A percentile compares a stretch with the other conserved stretches of the same genome.
phyloP scores from a whole-genome alignment of 2,329 filamentous ascomycete genomes.

The Ilyonectria sp. region DNA sequence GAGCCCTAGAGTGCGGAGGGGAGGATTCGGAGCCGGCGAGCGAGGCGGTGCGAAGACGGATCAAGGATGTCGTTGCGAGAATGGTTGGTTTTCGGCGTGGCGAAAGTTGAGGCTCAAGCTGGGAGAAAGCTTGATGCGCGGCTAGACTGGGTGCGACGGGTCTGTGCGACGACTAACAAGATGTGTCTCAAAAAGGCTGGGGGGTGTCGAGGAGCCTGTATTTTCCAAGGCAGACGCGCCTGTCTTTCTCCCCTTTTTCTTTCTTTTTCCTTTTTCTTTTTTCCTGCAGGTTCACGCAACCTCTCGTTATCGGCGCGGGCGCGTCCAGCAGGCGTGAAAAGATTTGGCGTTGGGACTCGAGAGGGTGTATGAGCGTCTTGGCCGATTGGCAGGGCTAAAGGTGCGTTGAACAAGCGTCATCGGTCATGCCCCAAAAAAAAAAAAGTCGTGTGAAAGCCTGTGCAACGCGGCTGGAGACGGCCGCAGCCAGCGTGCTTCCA shows the following conservation, averaged over 20 bases:
- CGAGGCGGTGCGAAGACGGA: neutral
- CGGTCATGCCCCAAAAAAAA: neutral
- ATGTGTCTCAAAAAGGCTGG: neutral
- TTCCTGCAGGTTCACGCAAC: neutral
- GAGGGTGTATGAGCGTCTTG: constrained; percentile 5
- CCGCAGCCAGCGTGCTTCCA: constrained; percentile 26
- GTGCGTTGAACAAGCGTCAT: neutral
- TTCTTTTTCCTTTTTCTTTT: neutral
- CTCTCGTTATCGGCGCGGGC: neutral
- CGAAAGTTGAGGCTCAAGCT: constrained; percentile 20
- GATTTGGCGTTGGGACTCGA: neutral
- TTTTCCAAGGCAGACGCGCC: neutral
- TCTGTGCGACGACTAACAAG: constrained; percentile 18
- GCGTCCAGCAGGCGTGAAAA: neutral
- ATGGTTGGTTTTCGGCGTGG: neutral
- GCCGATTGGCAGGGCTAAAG: constrained; percentile 13
- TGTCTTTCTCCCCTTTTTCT: neutral
- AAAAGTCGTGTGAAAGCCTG: neutral
- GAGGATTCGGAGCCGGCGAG: neutral
- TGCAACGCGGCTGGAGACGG: constrained; percentile 27
- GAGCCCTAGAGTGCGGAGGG: neutral
- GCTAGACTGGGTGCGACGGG: constrained; percentile 3
- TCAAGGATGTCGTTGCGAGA: neutral
- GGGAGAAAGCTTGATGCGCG: constrained; percentile 3
- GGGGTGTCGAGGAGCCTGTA: neutral